Evolutionary conservation across 495 filamentous ascomycete species (phyloP).

Genomic region (Chlorociboria aeruginascens): DNA sequence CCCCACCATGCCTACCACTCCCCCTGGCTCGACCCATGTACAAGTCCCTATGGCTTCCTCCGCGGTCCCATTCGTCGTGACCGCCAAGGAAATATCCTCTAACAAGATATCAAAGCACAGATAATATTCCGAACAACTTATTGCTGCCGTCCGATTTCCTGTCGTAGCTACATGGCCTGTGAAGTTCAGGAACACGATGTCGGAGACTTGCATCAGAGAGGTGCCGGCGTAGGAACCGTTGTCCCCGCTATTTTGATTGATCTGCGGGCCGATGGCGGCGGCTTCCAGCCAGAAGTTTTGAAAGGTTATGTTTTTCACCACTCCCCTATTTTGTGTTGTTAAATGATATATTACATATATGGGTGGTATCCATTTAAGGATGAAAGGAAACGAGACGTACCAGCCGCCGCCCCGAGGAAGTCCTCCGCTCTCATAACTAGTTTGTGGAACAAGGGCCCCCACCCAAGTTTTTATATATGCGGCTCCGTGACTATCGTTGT

Average conservation of each 20-base stretch:
- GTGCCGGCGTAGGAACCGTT: slow-evolving; percentile 40
- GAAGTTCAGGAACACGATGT: slow-evolving; percentile 42
- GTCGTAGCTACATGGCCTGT: slow-evolving; percentile 29
- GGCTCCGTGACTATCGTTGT: slow-evolving; percentile 36
- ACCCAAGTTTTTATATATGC: slow-evolving; percentile 51
- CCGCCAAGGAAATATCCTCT: slow-evolving; percentile 28
- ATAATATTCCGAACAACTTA: slow-evolving; percentile 33
- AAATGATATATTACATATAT: background rate
- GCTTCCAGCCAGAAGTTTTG: slow-evolving; percentile 39
- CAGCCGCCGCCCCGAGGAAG: slow-evolving; percentile 39
- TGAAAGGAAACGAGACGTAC: slow-evolving; percentile 12
- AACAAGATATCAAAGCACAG: slow-evolving; percentile 39
- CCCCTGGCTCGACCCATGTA: slow-evolving; percentile 26
- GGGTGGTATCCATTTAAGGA: background rate
- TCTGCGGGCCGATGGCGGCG: slow-evolving; percentile 26
- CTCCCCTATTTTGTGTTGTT: slow-evolving; percentile 19
- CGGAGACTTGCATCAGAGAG: slow-evolving; percentile 35
- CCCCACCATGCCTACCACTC: slow-evolving; percentile 23
- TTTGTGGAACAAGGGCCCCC: slow-evolving; percentile 32
- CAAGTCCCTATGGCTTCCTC: slow-evolving; percentile 26
- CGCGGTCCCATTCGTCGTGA: slow-evolving; percentile 20
- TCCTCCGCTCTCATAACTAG: slow-evolving; percentile 33
- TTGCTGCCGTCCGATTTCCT: slow-evolving; percentile 22
- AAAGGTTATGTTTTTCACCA: slow-evolving; percentile 38
- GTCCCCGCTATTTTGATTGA: slow-evolving; percentile 38